Percentiles rank a stretch among this genome's conserved stretches.
Evolutionary conservation across 2,329 filamentous ascomycete species (phyloP).

Genomic region (Neonectria coccinea): DNA sequence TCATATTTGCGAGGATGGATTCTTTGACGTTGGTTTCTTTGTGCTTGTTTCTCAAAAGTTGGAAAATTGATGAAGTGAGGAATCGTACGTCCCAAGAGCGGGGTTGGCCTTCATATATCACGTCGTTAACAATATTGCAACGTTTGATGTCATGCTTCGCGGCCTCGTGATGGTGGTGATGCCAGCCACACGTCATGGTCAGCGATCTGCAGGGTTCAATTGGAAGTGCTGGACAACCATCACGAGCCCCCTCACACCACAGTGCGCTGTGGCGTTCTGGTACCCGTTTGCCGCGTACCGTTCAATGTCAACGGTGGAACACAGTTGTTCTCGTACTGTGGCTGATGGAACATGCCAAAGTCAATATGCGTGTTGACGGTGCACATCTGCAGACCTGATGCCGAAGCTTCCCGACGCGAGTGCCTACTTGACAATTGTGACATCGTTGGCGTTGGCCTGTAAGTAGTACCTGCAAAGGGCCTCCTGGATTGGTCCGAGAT

Average conservation of each 20-base stretch:
- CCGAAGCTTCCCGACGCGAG: background rate
- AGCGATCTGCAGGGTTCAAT: slow-evolving; percentile 30
- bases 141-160: slow-evolving; percentile 37
- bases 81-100: background rate
- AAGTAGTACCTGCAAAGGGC: background rate
- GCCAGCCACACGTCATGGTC: slow-evolving; percentile 43
- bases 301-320: background rate
- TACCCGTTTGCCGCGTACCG: background rate
- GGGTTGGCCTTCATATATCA: slow-evolving; percentile 37
- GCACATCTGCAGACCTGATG: background rate
- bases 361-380: slow-evolving; percentile 5
- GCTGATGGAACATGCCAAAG: background rate
- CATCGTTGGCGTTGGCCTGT: background rate
- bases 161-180: slow-evolving; percentile 36
- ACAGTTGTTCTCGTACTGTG: slow-evolving; percentile 2
- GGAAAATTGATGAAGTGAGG: too few relatives aligned
- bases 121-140: slow-evolving; percentile 4
- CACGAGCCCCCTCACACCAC: slow-evolving; percentile 40
- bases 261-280: slow-evolving; percentile 36
- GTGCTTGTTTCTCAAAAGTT: background rate
- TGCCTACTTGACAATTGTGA: background rate
- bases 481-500: background rate
- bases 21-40: background rate
- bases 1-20: background rate
- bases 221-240: slow-evolving; percentile 36